Base-by-base conservation (phyloP, 768 basidiomycete genomes). In the Pisolithus albus region DNA sequence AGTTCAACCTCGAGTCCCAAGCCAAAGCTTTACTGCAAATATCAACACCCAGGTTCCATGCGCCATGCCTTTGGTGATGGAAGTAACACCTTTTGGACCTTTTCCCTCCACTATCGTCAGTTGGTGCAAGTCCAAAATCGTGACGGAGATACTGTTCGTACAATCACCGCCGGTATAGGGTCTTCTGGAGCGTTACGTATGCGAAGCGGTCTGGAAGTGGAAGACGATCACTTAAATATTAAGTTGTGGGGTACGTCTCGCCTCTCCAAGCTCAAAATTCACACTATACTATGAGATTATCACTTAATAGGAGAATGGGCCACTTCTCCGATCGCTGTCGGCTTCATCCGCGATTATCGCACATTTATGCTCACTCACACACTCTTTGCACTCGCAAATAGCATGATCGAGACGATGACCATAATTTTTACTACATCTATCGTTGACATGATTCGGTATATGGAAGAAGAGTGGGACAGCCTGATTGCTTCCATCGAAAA, bases 311-410 rank as follows among this genome's bases (percentile, higher is more conserved):
- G 52, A 23, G 55, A 60, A 2, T 40, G 54, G 23, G 39, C 49
- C 2, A 57, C 57, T 5, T 61, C 57, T 21, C 56, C 58, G 2
- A 0, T 56, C 7, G 62, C 62, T 4, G 46, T 57, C 32, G 49
- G 56, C 47, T 59, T 62, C 48, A 55, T 64, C 23, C 16, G 15
- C 24, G 49, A 56, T 21, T 60, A 61, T 23, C 48, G 49, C 11
- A 34, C 34, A 6, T 59, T 54, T n/a, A 52, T 64, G 34, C 50
- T 64, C 18, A 55, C 50, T 47, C 60, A 64, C 16, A 15, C 42
- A 32, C 18, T 59, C n/a, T 64, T 62, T 24, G 60, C 58, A 13
- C 55, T 64, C n/a, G 52, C 50, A 7, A 55, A 64, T 8, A 9
- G 34, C 34, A 34, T 13, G 61, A 58, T 16, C 57, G 49, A n/a